These are phyloP conservation scores for Gossypium trilobum DNA, from an alignment of 441 rosid species.

Conservation along the genomic window DNA sequence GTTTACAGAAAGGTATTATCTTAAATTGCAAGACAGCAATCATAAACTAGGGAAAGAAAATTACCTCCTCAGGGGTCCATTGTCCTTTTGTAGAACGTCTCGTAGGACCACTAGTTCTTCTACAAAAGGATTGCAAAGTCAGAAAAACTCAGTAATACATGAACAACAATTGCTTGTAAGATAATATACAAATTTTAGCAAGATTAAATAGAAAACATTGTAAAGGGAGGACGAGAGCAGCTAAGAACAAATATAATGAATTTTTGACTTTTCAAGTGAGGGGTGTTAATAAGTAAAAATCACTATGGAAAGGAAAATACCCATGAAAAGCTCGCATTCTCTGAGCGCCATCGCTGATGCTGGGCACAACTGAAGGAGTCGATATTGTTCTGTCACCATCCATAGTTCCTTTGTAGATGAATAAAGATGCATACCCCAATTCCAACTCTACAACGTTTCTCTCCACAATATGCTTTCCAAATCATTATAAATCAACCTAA, in stretches of 20 bases:
- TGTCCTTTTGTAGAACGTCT: constrained; percentile 96
- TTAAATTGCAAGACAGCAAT: background rate
- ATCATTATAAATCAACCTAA: constrained; percentile 40
- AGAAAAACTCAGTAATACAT: background rate
- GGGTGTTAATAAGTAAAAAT: background rate
- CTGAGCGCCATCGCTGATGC: constrained; percentile 31
- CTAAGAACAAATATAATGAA: background rate
- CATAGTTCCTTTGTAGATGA: constrained; percentile 46
- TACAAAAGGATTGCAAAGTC: constrained; percentile 24
- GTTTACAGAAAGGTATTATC: background rate
- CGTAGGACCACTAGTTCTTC: constrained; percentile 93
- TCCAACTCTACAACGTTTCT: constrained; percentile 41
- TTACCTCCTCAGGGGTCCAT: constrained; percentile 96
- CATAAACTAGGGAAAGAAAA: constrained; percentile 9
- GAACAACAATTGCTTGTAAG: background rate
- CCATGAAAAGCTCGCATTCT: constrained; percentile 56
- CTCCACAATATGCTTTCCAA: constrained; percentile 41
- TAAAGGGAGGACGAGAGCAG: background rate
- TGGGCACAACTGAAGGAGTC: constrained; percentile 49
- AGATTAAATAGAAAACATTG: background rate
- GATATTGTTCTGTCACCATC: constrained; percentile 49
- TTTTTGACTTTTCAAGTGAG: background rate
- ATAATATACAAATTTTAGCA: background rate
- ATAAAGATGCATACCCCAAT: constrained; percentile 42
- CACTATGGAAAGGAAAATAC: constrained; percentile 28